Evolutionary conservation across 495 filamentous ascomycete species (phyloP).

Genomic region (Aspergillus homomorphus): DNA sequence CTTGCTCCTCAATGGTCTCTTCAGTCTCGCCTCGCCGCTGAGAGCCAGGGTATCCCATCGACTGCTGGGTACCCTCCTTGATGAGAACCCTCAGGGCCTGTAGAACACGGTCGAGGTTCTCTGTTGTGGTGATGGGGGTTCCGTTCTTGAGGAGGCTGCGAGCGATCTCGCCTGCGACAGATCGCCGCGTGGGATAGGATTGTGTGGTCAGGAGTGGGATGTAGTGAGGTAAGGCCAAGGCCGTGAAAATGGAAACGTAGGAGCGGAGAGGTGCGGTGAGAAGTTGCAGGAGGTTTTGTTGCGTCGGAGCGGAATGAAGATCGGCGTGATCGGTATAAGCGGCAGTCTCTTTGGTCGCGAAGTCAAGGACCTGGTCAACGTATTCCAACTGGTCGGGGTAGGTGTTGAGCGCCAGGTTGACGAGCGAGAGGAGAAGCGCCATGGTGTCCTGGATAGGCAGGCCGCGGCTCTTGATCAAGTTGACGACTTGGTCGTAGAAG

Average conservation of each 20-base stretch:
- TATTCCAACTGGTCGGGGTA: conserved; percentile 92
- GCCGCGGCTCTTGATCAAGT: conserved; percentile 83
- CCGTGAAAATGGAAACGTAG: conserved; percentile 91
- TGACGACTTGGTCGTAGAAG: conserved; percentile 94
- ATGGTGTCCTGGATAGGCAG: conserved; percentile 93
- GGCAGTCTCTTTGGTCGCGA: conserved; percentile 81
- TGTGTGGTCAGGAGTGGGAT: conserved; percentile 86
- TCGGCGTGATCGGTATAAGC: conserved; percentile 93
- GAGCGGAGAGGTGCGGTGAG: conserved; percentile 83
- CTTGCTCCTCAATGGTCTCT: conserved; percentile 96
- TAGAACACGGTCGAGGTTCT: conserved; percentile 84
- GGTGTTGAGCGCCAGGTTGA: conserved; percentile 90
- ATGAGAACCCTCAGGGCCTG: conserved; percentile 86
- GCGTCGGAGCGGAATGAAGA: conserved; percentile 80
- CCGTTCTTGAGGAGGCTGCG: conserved; percentile 74
- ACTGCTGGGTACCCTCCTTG: conserved; percentile 84
- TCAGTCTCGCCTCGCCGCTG: conserved; percentile 77
- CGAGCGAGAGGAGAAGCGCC: conserved; percentile 83
- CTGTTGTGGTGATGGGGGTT: conserved; percentile 68
- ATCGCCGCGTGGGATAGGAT: conserved; percentile 86
- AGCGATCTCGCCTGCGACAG: conserved; percentile 84
- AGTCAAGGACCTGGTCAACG: conserved; percentile 88
- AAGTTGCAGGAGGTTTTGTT: conserved; percentile 83
- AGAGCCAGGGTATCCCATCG: conserved; percentile 74
- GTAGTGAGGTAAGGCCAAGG: conserved; percentile 85